Evolutionary conservation across 345 rosid genomes (phyloP).

Genomic region (Brassica cretica): DNA sequence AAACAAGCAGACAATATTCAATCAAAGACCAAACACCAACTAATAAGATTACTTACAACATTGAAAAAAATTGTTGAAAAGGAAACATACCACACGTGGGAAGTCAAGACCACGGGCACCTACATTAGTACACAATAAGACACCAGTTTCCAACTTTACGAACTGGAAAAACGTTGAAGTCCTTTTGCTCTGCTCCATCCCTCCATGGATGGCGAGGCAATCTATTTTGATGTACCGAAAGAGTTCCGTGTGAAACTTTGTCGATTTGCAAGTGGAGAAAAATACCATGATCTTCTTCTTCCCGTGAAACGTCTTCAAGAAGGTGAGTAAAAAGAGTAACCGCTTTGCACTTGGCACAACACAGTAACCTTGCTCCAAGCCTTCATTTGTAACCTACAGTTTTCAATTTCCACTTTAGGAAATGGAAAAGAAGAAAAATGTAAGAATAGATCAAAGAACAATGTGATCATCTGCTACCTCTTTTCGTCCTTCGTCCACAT

Average conservation of each 20-base stretch:
- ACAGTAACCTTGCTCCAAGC: constrained; percentile 92
- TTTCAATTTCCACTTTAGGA: constrained; percentile 9
- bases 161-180: constrained; percentile 90
- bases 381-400: constrained; percentile 91
- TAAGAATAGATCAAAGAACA: not conserved
- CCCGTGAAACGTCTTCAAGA: constrained; percentile 69
- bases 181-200: constrained; percentile 88
- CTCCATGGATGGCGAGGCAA: constrained; percentile 86
- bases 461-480: constrained; percentile 49
- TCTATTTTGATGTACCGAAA: constrained; percentile 75
- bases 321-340: constrained; percentile 79
- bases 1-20: constrained; percentile 28
- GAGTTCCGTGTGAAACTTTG: constrained; percentile 83
- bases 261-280: constrained; percentile 93
- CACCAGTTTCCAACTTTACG: constrained; percentile 85
- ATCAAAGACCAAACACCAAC: not conserved
- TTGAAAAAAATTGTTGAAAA: not conserved
- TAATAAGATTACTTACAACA: not conserved
- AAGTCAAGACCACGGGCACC: constrained; percentile 99
- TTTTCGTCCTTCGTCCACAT: constrained; percentile 85
- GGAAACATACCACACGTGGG: constrained; percentile 80
- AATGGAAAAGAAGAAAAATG: not conserved
- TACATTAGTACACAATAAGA: constrained; percentile 89
- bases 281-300: constrained; percentile 98
- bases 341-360: constrained; percentile 82